These are phyloP conservation scores for Pulveroboletus sp. DNA, from an alignment of 768 basidiomycete genomes.

Conservation along the genomic window DNA sequence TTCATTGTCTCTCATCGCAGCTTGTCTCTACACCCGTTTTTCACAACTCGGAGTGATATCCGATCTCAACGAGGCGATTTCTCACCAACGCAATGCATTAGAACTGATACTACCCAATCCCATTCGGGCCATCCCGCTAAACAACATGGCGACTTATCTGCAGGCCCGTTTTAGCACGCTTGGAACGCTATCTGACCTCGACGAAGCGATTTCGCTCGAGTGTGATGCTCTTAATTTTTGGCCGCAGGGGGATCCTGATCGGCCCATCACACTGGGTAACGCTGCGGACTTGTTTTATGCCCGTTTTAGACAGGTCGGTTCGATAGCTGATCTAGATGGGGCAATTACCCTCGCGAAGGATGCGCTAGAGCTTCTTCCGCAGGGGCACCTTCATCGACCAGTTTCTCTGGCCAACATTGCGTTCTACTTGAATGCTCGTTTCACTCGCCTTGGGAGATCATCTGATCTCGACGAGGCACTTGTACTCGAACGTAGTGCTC, in stretches of 20 bases:
- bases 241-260: neutral
- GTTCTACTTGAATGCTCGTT: neutral
- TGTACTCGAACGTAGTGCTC: neutral
- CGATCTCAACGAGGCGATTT: neutral
- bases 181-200: neutral
- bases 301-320: neutral
- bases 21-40: neutral
- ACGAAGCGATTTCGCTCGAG: neutral
- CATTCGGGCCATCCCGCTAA: neutral
- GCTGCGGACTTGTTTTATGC: neutral
- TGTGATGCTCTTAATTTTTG: neutral
- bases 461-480: neutral
- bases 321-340: neutral
- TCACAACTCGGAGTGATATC: neutral
- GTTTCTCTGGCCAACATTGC: neutral
- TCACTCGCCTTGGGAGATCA: neutral
- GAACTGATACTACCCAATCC: neutral
- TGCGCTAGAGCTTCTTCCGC: neutral
- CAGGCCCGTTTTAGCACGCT: neutral
- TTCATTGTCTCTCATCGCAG: neutral
- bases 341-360: neutral
- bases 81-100: neutral
- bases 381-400: neutral
- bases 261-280: neutral
- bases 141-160: neutral